These are phyloP conservation scores for Calonectria henricotiae DNA, from an alignment of 2,329 filamentous ascomycete genomes.

Conservation along the genomic window DNA sequence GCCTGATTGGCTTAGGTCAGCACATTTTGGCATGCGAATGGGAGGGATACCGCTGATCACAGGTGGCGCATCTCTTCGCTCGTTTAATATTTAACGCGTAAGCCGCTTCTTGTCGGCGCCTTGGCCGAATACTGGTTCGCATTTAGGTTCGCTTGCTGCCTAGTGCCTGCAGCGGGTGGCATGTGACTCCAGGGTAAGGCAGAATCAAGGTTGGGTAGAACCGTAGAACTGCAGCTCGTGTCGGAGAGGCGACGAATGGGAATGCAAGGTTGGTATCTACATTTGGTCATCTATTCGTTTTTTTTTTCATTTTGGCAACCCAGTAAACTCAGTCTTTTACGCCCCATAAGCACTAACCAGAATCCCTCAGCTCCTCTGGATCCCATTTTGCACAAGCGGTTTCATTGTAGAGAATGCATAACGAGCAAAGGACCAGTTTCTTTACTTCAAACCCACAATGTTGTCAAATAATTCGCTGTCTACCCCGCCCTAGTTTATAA, in stretches of 20 bases:
- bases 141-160: neutral
- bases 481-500: neutral
- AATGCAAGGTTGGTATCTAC: too few relatives aligned
- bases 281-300: too few relatives aligned
- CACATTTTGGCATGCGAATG: neutral
- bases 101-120: slow-evolving; percentile 2
- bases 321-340: too few relatives aligned
- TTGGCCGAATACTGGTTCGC: slow-evolving; percentile 11
- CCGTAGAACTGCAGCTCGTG: neutral
- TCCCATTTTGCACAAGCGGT: slow-evolving; percentile 41
- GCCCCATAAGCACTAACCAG: too few relatives aligned
- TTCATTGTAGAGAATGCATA: slow-evolving; percentile 49
- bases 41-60: neutral
- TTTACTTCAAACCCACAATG: neutral
- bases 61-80: neutral
- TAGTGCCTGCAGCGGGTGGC: neutral
- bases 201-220: neutral
- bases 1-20: slow-evolving; percentile 28
- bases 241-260: too few relatives aligned
- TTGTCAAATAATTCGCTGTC: neutral
- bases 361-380: slow-evolving; percentile 26
- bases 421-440: slow-evolving; percentile 32
- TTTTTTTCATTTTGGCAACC: too few relatives aligned
- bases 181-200: slow-evolving; percentile 20
- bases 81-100: slow-evolving; percentile 16